A percentile compares a stretch with the other conserved stretches of the same genome.
phyloP scores from a whole-genome alignment of 345 rosid genomes.

The Acer saccharum region DNA sequence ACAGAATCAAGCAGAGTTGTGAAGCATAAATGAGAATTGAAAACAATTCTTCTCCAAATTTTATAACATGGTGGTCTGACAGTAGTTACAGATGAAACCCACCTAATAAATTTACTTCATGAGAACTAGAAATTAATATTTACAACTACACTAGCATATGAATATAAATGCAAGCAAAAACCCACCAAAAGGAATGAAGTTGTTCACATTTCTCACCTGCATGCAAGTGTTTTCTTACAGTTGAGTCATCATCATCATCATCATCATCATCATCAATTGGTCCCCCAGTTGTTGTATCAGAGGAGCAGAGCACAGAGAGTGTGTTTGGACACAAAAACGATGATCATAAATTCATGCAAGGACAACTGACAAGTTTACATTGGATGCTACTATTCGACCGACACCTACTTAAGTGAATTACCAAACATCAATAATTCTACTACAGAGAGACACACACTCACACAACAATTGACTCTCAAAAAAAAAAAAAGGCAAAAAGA shows the following conservation, averaged over 20 bases:
- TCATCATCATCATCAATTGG: not conserved
- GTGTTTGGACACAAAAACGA: too few relatives aligned
- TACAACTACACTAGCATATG: not conserved
- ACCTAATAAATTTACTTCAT: not conserved
- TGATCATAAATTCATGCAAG: not conserved
- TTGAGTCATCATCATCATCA: not conserved
- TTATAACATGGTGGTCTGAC: not conserved
- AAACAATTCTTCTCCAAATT: not conserved
- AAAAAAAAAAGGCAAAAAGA: not conserved
- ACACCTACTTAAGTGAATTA: constrained; percentile 9
- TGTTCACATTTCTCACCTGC: constrained; percentile 7
- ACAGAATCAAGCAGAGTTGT: not conserved
- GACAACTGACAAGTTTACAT: not conserved
- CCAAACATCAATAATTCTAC: not conserved
- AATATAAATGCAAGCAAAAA: constrained; percentile 6
- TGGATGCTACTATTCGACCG: constrained; percentile 25
- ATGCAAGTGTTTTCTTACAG: not conserved
- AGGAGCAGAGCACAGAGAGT: too few relatives aligned
- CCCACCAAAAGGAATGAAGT: not conserved
- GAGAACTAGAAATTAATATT: not conserved
- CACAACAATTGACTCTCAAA: not conserved
- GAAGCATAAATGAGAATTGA: not conserved
- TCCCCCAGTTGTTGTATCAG: not conserved
- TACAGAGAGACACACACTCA: too few relatives aligned
- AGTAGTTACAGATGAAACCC: not conserved